Conservation (phyloP, 192 early-diverging fungal genomes). For the Backusella tuberculispora region DNA sequence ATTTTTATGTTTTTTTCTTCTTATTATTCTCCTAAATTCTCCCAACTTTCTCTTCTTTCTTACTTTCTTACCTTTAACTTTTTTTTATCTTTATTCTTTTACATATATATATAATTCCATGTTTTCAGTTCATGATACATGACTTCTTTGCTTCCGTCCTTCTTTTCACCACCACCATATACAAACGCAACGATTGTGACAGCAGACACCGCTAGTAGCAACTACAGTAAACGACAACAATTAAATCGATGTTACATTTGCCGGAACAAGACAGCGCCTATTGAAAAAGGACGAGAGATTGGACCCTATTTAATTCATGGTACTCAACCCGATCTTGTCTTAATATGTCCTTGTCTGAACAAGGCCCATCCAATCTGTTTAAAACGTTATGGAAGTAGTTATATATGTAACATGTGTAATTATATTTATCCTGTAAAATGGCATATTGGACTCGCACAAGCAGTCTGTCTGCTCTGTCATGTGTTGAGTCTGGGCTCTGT, state of each 20-base stretch:
- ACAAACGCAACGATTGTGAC: constrained; percentile 1
- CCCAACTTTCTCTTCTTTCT: not conserved
- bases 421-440: constrained; percentile 9
- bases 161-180: constrained; percentile 15
- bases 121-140: constrained; percentile 12
- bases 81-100: not conserved
- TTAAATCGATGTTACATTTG: not conserved
- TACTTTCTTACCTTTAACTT: not conserved
- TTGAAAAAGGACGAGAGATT: not conserved
- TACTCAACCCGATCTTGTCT: constrained; percentile 11
- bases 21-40: too few relatives aligned
- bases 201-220: not conserved
- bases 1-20: too few relatives aligned
- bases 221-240: not conserved
- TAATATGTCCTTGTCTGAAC: constrained; percentile 6
- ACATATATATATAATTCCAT: not conserved
- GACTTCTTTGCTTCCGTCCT: constrained; percentile 4
- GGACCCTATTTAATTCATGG: constrained; percentile 22
- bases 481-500: constrained; percentile 27
- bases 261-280: not conserved
- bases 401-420: constrained; percentile 8
- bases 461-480: constrained; percentile 5
- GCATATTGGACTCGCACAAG: constrained; percentile 1
- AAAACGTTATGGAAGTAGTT: not conserved
- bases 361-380: constrained; percentile 13